Percentiles rank a stretch among this genome's conserved stretches.
Conservation (phyloP, 108 stramenopile genomes). For the Skeletonema grethae region DNA sequence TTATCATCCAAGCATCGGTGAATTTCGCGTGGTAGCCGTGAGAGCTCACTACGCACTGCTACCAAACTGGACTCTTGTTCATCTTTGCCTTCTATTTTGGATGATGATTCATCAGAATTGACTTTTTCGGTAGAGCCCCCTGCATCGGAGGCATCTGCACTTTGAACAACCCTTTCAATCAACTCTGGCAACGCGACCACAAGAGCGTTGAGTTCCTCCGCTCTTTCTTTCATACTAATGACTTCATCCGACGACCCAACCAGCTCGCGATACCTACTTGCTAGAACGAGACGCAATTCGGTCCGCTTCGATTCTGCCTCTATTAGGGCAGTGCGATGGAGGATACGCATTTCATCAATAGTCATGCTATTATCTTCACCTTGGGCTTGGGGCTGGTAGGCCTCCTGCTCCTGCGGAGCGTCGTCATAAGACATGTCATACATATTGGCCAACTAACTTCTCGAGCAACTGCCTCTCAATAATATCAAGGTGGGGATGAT, state of each 20-base stretch:
- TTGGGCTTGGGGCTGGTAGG: background rate
- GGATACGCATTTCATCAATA: conserved; percentile 83
- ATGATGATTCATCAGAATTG: background rate
- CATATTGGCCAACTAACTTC: background rate
- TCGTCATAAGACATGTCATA: background rate
- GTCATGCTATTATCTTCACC: conserved; percentile 52
- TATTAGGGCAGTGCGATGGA: conserved; percentile 71
- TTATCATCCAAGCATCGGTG: conserved; percentile 71
- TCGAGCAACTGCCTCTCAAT: background rate
- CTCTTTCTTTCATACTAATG: conserved; percentile 74
- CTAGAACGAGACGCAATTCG: conserved; percentile 83
- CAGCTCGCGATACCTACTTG: conserved; percentile 83
- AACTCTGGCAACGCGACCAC: conserved; percentile 67
- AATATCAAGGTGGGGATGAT: background rate
- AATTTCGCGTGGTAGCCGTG: conserved; percentile 62
- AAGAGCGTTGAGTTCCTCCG: conserved; percentile 74
- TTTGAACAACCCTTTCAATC: conserved; percentile 55
- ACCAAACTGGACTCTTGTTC: background rate
- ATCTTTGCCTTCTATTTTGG: conserved; percentile 5
- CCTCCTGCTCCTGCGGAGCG: background rate
- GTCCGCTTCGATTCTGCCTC: conserved; percentile 88
- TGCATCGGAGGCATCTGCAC: conserved; percentile 8
- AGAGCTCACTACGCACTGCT: conserved; percentile 47
- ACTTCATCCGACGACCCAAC: conserved; percentile 88
- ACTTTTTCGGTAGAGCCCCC: conserved; percentile 4